Percentiles rank a stretch among this genome's conserved stretches.
Conservation (phyloP, 2,329 filamentous ascomycete genomes). For the Chrysoporthe austroafricana region DNA sequence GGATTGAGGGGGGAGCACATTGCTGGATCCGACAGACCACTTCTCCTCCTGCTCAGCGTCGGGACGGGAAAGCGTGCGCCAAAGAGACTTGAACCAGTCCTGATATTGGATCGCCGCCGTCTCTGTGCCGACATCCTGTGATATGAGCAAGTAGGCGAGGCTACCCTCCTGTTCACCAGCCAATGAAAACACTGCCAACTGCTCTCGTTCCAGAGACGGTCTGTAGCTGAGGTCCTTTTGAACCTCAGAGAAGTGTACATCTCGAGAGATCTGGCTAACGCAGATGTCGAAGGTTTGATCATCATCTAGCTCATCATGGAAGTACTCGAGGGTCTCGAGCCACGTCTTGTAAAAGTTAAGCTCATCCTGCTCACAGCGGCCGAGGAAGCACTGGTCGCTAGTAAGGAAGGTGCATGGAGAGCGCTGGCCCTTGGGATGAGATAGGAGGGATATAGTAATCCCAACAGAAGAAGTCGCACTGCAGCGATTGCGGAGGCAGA, state of each 20-base stretch:
- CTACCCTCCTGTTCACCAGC: neutral
- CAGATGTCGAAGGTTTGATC: constrained; percentile 12
- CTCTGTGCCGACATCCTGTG: neutral
- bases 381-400: constrained; percentile 17
- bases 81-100: constrained; percentile 17
- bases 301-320: neutral
- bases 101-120: constrained; percentile 6
- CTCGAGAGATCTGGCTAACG: constrained; percentile 5
- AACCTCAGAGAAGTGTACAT: constrained; percentile 9
- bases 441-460: constrained; percentile 11
- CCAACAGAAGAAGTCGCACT: neutral
- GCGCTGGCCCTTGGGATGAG: constrained; percentile 10
- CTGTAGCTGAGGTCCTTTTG: neutral
- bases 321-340: constrained; percentile 16
- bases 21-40: neutral
- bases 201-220: neutral
- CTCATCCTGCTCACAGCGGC: constrained; percentile 12
- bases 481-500: constrained; percentile 9
- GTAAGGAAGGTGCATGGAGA: constrained; percentile 7
- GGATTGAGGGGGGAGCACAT: neutral
- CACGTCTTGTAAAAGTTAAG: constrained; percentile 16
- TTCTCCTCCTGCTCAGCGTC: neutral
- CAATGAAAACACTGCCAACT: neutral
- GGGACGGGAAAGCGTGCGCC: constrained; percentile 11
- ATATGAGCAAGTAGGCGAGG: constrained; percentile 19